These are phyloP conservation scores for Pseudocercospora fijiensis DNA, from an alignment of 2,329 filamentous ascomycete genomes.

Conservation along the genomic window DNA sequence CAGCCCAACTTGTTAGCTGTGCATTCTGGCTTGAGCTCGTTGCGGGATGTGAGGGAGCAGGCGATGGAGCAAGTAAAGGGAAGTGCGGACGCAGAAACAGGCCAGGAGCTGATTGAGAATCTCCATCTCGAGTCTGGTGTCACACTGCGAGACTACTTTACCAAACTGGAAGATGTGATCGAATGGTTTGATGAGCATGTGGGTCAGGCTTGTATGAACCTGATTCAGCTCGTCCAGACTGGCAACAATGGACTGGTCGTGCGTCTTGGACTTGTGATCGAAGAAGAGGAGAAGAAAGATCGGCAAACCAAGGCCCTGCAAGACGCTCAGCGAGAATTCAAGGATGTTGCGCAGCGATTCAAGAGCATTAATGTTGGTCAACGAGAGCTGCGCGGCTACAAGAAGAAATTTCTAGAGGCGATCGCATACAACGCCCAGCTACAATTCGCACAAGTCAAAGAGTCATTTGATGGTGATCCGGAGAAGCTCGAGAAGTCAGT, in stretches of 20 bases:
- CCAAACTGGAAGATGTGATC: conserved; percentile 78
- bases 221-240: conserved; percentile 81
- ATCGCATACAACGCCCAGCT: conserved; percentile 71
- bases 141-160: conserved; percentile 88
- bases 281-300: conserved; percentile 95
- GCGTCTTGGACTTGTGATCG: conserved; percentile 84
- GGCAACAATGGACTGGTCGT: conserved; percentile 90
- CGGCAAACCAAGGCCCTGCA: conserved; percentile 86
- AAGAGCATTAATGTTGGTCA: conserved; percentile 87
- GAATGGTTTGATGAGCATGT: conserved; percentile 97
- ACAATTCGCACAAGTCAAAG: conserved; percentile 70
- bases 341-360: conserved; percentile 88
- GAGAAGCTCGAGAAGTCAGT: conserved; percentile 80
- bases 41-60: conserved; percentile 92
- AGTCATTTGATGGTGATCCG: conserved; percentile 80
- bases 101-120: conserved; percentile 87
- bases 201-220: conserved; percentile 80
- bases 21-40: conserved; percentile 86
- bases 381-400: conserved; percentile 90
- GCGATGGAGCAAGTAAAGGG: conserved; percentile 90
- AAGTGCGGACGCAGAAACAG: conserved; percentile 77
- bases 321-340: conserved; percentile 92
- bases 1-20: conserved; percentile 88
- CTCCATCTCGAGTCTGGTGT: conserved; percentile 61
- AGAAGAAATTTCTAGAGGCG: conserved; percentile 85